phyloP scores from a whole-genome alignment of 306 rosid species.

The Comarum palustre region DNA sequence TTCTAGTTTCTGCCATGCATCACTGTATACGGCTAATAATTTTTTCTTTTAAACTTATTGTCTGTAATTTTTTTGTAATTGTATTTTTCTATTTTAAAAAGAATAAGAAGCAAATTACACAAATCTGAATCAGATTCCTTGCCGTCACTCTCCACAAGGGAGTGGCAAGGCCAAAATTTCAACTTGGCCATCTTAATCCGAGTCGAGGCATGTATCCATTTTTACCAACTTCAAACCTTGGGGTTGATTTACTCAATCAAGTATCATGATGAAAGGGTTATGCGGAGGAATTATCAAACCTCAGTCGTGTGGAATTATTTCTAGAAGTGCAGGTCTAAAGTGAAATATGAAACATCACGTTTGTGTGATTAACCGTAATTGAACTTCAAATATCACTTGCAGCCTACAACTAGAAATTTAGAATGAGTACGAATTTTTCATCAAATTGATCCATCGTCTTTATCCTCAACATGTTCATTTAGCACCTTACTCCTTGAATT shows the following conservation, averaged over 20 bases:
- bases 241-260: neutral
- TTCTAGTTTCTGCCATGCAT: no score
- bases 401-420: neutral
- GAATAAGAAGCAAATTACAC: no score
- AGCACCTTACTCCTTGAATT: neutral
- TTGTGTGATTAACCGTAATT: neutral
- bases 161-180: neutral
- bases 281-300: neutral
- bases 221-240: neutral
- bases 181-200: neutral
- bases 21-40: no score
- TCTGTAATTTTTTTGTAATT: no score
- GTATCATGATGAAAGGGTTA: neutral
- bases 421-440: neutral
- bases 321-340: neutral
- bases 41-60: no score
- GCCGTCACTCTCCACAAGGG: no score
- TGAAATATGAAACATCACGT: neutral
- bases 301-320: neutral
- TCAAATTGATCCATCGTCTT: neutral
- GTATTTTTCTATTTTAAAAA: no score
- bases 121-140: no score
- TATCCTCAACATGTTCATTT: neutral
- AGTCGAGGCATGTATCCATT: neutral
- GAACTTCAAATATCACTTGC: neutral